Evolutionary conservation across 306 rosid species (phyloP).

Genomic region (Acacia confusa): DNA sequence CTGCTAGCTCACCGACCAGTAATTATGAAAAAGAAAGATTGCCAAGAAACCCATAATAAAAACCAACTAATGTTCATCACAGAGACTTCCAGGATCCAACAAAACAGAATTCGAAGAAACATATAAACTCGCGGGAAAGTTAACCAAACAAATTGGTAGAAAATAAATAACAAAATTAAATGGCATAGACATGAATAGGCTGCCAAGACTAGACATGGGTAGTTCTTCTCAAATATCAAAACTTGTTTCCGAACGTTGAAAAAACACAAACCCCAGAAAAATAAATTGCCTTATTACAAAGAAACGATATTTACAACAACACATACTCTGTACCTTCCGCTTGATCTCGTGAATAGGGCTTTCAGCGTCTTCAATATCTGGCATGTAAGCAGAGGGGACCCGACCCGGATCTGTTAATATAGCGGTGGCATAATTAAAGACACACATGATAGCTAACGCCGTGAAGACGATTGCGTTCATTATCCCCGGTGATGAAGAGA

Average conservation of each 20-base stretch:
- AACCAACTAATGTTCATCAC: constrained; percentile 15
- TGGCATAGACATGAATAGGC: background rate
- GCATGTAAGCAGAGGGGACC: constrained; percentile 72
- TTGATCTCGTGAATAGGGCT: constrained; percentile 89
- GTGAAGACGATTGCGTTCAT: constrained; percentile 79
- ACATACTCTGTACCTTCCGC: constrained; percentile 70
- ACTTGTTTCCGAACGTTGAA: background rate
- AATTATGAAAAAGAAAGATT: background rate
- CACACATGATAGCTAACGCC: constrained; percentile 58
- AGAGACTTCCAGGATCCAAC: constrained; percentile 11
- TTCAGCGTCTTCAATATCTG: constrained; percentile 71
- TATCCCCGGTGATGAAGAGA: constrained; percentile 86
- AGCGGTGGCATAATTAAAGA: constrained; percentile 52
- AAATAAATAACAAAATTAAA: constrained; percentile 6
- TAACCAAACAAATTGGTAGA: background rate
- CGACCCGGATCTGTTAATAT: constrained; percentile 82
- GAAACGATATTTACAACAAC: background rate
- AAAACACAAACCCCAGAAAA: background rate
- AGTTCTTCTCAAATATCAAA: background rate
- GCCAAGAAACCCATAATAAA: background rate
- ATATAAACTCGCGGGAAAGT: background rate
- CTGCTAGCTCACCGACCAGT: background rate
- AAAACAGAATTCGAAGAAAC: constrained; percentile 9
- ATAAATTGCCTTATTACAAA: background rate
- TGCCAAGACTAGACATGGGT: background rate